Percentiles rank a stretch among this genome's conserved stretches.
Evolutionary conservation across 2,329 filamentous ascomycete species (phyloP).

Genomic region (Nigrograna mackinnonii): DNA sequence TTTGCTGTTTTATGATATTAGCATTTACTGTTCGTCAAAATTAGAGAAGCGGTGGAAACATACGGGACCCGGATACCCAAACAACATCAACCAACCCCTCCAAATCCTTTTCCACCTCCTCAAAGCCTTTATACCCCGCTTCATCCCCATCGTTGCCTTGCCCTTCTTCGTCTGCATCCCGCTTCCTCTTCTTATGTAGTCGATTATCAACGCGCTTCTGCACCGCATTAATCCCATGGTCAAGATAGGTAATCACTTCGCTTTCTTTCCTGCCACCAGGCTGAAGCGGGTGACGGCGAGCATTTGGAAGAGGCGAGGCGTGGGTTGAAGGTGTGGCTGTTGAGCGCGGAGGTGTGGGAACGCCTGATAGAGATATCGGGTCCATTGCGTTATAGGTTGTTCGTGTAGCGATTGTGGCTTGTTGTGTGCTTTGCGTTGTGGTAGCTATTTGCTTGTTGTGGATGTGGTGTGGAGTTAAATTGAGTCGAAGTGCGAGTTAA

Average conservation of each 20-base stretch:
- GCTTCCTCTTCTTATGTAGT: slow-evolving; percentile 45
- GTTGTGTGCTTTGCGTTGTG: background rate
- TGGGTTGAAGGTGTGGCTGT: slow-evolving; percentile 45
- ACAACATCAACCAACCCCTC: slow-evolving; percentile 77
- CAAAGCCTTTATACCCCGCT: slow-evolving; percentile 64
- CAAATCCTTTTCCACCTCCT: slow-evolving; percentile 73
- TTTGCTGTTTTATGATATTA: slow-evolving; percentile 57
- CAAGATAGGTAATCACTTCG: slow-evolving; percentile 60
- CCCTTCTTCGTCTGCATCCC: too few species aligned
- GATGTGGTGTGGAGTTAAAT: too few species aligned
- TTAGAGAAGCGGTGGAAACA: slow-evolving; percentile 44
- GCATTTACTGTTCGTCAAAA: background rate
- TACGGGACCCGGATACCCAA: slow-evolving; percentile 87
- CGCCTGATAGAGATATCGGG: background rate
- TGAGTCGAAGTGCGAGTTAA: too few species aligned
- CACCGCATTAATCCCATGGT: slow-evolving; percentile 48
- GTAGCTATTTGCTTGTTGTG: background rate
- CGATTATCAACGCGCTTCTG: slow-evolving; percentile 34
- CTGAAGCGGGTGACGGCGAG: slow-evolving; percentile 56
- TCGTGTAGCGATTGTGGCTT: background rate
- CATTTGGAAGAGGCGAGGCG: slow-evolving; percentile 52
- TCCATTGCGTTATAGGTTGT: background rate
- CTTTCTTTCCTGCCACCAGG: slow-evolving; percentile 63
- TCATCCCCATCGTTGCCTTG: slow-evolving; percentile 52
- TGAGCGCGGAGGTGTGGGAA: slow-evolving; percentile 54